Evolutionary conservation across 2,329 filamentous ascomycete species (phyloP).

Genomic region (Massarina eburnea): DNA sequence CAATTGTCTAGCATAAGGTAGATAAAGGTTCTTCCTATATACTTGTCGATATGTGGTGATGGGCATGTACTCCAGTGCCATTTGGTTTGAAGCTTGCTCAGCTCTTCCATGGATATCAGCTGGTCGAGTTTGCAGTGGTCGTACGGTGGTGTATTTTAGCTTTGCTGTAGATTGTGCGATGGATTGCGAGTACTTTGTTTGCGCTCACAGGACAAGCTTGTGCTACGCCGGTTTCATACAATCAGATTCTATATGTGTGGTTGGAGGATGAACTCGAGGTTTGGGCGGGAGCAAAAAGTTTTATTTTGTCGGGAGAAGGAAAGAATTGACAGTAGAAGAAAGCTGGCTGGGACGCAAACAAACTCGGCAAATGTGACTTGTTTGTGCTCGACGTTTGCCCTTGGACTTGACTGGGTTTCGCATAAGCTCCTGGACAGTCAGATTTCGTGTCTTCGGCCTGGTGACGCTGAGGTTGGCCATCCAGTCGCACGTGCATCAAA

Average conservation of each 20-base stretch:
- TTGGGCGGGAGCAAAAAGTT: background rate
- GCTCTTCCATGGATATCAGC: background rate
- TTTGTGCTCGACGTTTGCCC: background rate
- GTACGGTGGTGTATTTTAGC: background rate
- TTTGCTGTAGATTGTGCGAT: background rate
- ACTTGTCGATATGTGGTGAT: background rate
- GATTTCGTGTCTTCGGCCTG: too few relatives aligned
- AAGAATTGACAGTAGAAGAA: too few relatives aligned
- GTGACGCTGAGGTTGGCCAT: background rate
- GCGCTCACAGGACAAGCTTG: slow-evolving; percentile 1
- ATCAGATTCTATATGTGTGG: background rate
- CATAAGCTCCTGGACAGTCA: too few relatives aligned
- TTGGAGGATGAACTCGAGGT: background rate
- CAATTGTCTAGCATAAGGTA: background rate
- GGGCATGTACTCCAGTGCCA: background rate
- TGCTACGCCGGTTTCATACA: background rate
- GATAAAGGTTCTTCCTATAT: background rate
- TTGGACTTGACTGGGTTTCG: too few relatives aligned
- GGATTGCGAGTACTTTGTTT: slow-evolving; percentile 9
- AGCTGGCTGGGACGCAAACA: background rate
- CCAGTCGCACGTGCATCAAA: too few relatives aligned
- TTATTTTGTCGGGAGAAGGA: too few relatives aligned
- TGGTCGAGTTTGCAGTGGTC: slow-evolving; percentile 6
- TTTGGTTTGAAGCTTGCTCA: background rate
- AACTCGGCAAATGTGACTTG: background rate